These are phyloP conservation scores for Solanum rostratum DNA, from an alignment of 257 asterid genomes.

Conservation along the genomic window DNA sequence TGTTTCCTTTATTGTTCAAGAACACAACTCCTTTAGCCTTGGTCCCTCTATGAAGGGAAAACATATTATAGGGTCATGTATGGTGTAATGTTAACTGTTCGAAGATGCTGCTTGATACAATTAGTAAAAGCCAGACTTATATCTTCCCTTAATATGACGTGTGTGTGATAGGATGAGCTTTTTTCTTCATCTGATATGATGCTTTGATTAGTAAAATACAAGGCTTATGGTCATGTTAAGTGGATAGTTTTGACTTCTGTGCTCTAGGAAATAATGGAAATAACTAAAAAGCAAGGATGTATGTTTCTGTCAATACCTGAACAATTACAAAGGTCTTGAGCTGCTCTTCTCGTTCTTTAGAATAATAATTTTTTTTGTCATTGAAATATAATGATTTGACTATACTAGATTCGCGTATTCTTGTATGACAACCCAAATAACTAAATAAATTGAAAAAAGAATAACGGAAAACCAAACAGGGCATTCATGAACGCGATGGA, in stretches of 20 bases:
- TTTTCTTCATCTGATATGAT: neutral
- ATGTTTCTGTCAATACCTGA: neutral
- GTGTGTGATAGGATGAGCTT: neutral
- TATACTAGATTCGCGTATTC: no score
- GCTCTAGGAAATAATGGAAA: neutral
- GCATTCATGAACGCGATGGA: no score
- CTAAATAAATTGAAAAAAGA: no score
- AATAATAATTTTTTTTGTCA: no score
- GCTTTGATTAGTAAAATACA: neutral
- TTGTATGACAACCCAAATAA: no score
- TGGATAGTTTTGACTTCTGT: neutral
- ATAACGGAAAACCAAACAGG: no score
- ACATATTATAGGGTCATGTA: neutral
- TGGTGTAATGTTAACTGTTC: neutral
- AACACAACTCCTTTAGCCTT: neutral
- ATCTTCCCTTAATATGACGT: neutral
- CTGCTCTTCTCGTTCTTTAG: no score
- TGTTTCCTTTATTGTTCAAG: neutral
- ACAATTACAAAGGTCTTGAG: no score
- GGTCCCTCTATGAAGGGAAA: neutral
- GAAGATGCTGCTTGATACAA: neutral
- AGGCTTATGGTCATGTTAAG: neutral
- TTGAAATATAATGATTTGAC: no score
- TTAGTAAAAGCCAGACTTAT: neutral
- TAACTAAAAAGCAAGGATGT: neutral